Base-by-base conservation (phyloP, 768 basidiomycete genomes). In the Strobilomyces confusus region DNA sequence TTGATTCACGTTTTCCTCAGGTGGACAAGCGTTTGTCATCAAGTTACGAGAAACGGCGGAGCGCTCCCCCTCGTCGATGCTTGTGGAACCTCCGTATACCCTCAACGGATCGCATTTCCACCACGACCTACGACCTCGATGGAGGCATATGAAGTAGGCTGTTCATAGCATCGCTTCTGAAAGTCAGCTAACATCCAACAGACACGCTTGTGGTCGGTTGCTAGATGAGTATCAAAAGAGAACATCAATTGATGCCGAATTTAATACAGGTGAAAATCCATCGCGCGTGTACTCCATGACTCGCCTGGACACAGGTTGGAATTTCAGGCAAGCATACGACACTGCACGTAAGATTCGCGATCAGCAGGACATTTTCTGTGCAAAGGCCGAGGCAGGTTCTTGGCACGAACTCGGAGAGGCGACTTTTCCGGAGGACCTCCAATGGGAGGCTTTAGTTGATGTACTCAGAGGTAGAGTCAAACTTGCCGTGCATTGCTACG, bases 221-320 rank as follows among this genome's bases (percentile, higher is more conserved):
- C 3, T 17, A 49, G 22, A 25, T 42, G 14, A 8, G 1, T 19
- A 11, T 30, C 17, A 15, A 15, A 26, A 19, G 41, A 26, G 44
- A 25, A 8, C 9, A 17, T 13, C 14, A 11, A 29, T 5, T 46
- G 29, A 32, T 33, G 2, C 19, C 9, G 15, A 11, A 49, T 37
- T 30, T 23, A 48, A 22, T 12, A 25, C 44, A 61, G 69, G 71
- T 14, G 71, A 72, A 57, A 73, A 72, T 48, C 69, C 69, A 8
- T 66, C 64, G 8, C 67, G 68, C 9, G 58, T 53, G 6, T 79
- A 83, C 56, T 79, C 80, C 19, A 58, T 66, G 26, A 79, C 72
- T 29, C 81, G 92, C 15, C 87, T 93, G 83, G 92, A 95, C 61
- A 76, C 80, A 0, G 78, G 82, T 56, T 94, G 88, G 84, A 76